Evolutionary conservation across 345 rosid genomes (phyloP).

Genomic region (Gossypium stocksii): DNA sequence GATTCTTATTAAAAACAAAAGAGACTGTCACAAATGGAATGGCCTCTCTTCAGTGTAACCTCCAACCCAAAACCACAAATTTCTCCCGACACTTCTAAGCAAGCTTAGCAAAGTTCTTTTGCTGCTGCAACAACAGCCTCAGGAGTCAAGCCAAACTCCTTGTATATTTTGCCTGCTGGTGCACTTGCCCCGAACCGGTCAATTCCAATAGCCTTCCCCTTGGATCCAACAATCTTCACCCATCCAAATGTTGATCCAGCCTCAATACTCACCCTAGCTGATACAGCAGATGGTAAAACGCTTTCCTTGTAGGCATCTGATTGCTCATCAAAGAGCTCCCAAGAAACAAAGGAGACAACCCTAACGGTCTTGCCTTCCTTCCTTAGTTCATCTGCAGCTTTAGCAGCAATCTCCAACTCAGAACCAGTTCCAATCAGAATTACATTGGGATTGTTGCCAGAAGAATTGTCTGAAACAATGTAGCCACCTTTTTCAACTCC

Average conservation of each 20-base stretch:
- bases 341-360: conserved; percentile 84
- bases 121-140: conserved; percentile 80
- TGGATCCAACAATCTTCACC: conserved; percentile 63
- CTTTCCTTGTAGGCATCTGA: conserved; percentile 86
- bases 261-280: conserved; percentile 89
- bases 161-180: conserved; percentile 75
- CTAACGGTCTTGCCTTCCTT: conserved; percentile 89
- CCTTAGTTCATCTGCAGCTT: conserved; percentile 72
- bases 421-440: conserved; percentile 97
- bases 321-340: conserved; percentile 87
- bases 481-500: conserved; percentile 94
- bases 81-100: not conserved
- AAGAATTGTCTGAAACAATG: conserved; percentile 74
- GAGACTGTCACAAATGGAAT: conserved; percentile 18
- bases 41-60: conserved; percentile 15
- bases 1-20: conserved; percentile 30
- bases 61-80: conserved; percentile 14
- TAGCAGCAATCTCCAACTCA: conserved; percentile 84
- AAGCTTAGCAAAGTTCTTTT: conserved; percentile 39
- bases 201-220: conserved; percentile 81
- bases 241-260: conserved; percentile 93
- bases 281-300: conserved; percentile 65
- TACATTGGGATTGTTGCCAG: conserved; percentile 88
- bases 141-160: conserved; percentile 66
- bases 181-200: conserved; percentile 95